phyloP scores from a whole-genome alignment of 202 grass and related monocot genomes.

The Elaeis oleifera region DNA sequence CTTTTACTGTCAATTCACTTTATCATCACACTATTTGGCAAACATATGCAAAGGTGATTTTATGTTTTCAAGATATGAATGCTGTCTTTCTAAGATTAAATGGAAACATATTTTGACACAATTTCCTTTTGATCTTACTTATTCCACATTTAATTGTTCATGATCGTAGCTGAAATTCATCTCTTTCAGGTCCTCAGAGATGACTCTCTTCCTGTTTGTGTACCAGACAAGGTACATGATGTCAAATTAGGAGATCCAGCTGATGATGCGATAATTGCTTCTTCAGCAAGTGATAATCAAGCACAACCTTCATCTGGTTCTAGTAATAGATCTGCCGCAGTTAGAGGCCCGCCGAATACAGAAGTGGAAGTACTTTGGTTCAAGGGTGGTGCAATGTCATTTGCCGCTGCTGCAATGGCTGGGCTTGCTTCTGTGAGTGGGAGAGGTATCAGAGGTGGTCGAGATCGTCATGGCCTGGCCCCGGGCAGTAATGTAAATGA shows the following conservation, averaged over 20 bases:
- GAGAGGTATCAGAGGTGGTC: conserved; percentile 53
- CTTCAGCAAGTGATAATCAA: conserved; percentile 43
- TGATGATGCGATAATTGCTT: conserved; percentile 41
- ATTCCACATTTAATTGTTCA: not conserved
- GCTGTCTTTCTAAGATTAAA: no score
- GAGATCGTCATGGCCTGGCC: conserved; percentile 45
- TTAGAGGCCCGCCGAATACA: conserved; percentile 42
- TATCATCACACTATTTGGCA: no score
- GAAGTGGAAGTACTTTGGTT: conserved; percentile 53
- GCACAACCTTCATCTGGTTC: conserved; percentile 38
- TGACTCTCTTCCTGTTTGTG: conserved; percentile 56
- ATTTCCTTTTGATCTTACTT: no score
- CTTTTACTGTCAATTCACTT: no score
- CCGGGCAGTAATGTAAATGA: conserved; percentile 33
- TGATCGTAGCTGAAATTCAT: conserved; percentile 9
- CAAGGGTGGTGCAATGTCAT: conserved; percentile 69
- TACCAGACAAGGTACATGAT: conserved; percentile 64
- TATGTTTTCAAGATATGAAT: no score
- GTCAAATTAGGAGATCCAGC: conserved; percentile 60
- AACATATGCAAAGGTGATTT: no score
- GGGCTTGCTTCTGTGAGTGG: conserved; percentile 67
- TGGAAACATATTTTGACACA: no score
- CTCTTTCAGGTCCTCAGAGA: conserved; percentile 49
- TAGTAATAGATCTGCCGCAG: conserved; percentile 34
- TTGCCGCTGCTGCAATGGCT: conserved; percentile 80